Conservation (phyloP, 306 rosid species). For the Trichosanthes cucumerina region DNA sequence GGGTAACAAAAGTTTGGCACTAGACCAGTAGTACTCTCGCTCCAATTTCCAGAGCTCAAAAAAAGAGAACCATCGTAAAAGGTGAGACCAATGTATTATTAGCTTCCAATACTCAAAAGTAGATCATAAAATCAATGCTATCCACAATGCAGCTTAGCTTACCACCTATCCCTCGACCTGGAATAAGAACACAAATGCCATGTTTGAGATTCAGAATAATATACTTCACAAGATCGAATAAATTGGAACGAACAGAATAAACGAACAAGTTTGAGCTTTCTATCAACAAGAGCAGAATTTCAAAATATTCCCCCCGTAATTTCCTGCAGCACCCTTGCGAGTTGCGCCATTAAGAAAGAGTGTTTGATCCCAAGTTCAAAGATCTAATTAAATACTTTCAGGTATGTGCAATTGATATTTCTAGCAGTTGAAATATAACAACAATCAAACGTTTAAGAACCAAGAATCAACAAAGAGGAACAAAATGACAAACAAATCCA, state of each 20-base stretch:
- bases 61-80: conserved; percentile 14
- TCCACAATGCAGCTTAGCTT: conserved; percentile 21
- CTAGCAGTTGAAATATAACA: background rate
- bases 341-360: background rate
- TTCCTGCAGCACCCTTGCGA: background rate
- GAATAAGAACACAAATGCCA: background rate
- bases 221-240: background rate
- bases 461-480: background rate
- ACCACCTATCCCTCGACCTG: conserved; percentile 57
- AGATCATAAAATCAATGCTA: conserved; percentile 16
- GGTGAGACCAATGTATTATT: conserved; percentile 36
- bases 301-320: background rate
- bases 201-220: background rate
- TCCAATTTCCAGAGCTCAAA: conserved; percentile 27
- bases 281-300: background rate
- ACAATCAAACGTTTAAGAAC: background rate
- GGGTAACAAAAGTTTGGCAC: conserved; percentile 25
- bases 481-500: conserved; percentile 15
- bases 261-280: background rate
- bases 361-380: background rate
- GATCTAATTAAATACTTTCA: background rate
- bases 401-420: background rate
- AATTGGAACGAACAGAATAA: background rate
- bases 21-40: conserved; percentile 19
- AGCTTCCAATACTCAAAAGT: conserved; percentile 27